Base-by-base conservation (phyloP, 441 rosid genomes). In the Euphorbia celastroides region DNA sequence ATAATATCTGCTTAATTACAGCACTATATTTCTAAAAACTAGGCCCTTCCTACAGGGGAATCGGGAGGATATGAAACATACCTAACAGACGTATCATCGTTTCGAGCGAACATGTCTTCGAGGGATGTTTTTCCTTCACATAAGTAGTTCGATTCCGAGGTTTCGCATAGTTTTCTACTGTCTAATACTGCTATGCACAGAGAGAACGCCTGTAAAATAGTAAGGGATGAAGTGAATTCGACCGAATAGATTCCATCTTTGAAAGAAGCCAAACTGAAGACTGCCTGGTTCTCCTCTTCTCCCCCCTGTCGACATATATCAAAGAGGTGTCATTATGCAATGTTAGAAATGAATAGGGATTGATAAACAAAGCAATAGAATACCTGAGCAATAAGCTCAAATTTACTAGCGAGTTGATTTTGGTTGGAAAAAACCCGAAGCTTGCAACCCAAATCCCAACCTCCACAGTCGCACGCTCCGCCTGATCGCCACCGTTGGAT, bases 381-480 rank as follows among this genome's bases (percentile, higher is more conserved):
- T 72, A 93, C 99, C 96, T 85, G 90, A 71, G 77, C 80, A 82
- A 83, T 81, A 65, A 93, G 83, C 71, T 85, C 83, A 65, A 89
- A 86, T 62, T 72, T 82, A 42, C 79, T 72, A 41, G 16, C 36
- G 57, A 44, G 74, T 72, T 78, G 88, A 66, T 68, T 76, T 28
- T 72, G 60, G 70, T 80, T 87, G 17, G 79, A 71, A 34, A 91
- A 86, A 79, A 88, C 74, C 83, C 75, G 79, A 57, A 89, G 95
- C 67, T 85, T 78, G 80, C 99, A 93, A 38, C 93, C 92, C 77
- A 88, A 76, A 74, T 93, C 99, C 97, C 99, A 93, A 72, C 97
- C 99, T 69, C 97, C 99, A 71, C 99, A 93, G 69, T 93, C 97
- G 66, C 99, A 93, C 65, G 90, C 78, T 25, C 99, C 99, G 55